Evolutionary conservation across 495 filamentous ascomycete species (phyloP), one percentile per base, ranked within the genome.

Genomic region (Peziza echinospora): DNA sequence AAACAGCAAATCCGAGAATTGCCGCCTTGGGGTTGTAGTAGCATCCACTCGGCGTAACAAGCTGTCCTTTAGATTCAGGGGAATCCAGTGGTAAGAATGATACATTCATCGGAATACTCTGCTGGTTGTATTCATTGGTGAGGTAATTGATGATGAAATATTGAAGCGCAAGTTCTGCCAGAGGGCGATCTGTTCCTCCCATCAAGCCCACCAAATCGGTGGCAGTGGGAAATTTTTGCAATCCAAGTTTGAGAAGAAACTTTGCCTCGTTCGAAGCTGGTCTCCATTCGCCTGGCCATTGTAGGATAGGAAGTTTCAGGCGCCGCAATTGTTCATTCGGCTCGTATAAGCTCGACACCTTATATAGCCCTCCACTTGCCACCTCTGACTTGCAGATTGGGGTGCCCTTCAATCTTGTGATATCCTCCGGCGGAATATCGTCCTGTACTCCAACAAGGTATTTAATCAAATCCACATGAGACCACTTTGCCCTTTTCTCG

Each of bases 381-480:
- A 11, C 3, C 64, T 94, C 87, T 2, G 84, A 79, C 34, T 79
- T 80, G 51, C 85, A 93, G 23, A 94, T 80, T 21, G 72, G 74
- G 1, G 81, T 81, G 24, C 71, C 68, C 26, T 68, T 80, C 24
- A 99, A 71, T 50, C 78, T 78, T 50, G 73, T 76, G 46, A 94
- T 71, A 60, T 99, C 91, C 25, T 77, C 78, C 9, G 62, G 54
- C 7, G 89, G 91, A 46, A 99, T 93, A 56, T 99, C 91, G 42
- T 84, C 74, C 45, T 73, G 72, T 7, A 99, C 85, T 13, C 84
- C 87, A 8, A 82, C 72, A 37, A 99, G 71, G 54, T 99, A 99
- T 49, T 78, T 82, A 62, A 99, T 87, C 13, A 99, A 69, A 53
- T 96, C 86, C 41, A 91, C 76, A 59, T 96, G 89, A 52, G 77